Evolutionary conservation across 805 yeast species (phyloP), one percentile per base, ranked within the genome.

Genomic region (Brettanomyces custersianus): DNA sequence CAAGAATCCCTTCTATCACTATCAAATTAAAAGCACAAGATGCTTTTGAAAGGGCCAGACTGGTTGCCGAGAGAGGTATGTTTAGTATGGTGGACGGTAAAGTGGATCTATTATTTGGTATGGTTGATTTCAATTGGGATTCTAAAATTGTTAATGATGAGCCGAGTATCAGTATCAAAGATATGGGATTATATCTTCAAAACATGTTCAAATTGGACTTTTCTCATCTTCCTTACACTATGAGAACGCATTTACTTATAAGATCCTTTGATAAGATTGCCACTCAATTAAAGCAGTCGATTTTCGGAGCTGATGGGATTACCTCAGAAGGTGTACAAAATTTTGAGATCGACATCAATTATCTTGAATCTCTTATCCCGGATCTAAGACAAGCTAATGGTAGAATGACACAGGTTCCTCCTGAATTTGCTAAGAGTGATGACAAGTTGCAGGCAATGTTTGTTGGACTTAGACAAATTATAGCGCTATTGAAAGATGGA

Each of bases 211-310:
- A 80, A 35, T 79, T 94, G 2, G 86, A 94, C 12, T 74, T 92
- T 47, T 78, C 81, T 9, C 82, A 81, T 40, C 65, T 92, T 32
- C 96, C 97, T 0, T 69, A 70, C 31, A 72, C 82, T 4, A 77
- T 90, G 39, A 74, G 83, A 46, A 77, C 90, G 3, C 62, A 87
- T 40, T 73, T 94, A n/a, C 70, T 88, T 41, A 77, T 86, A 45
- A 73, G 94, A 51, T 86, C 90, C 20, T 85, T 84, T 54, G 97
- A 88, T 60, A 77, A 82, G 44, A 70, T 92, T 40, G 77, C 94
- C 0, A 72, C 78, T 28, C 74, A 78, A 42, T 74, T 90, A 54
- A 63, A 82, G 42, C 67, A 69, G 30, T 64, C 77, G 7, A 63
- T 88, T 40, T 63, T 75, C 31, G 58, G 67, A 25, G 68, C 70